Conservation (phyloP, 805 yeast genomes). For the Candida nanaspora region DNA sequence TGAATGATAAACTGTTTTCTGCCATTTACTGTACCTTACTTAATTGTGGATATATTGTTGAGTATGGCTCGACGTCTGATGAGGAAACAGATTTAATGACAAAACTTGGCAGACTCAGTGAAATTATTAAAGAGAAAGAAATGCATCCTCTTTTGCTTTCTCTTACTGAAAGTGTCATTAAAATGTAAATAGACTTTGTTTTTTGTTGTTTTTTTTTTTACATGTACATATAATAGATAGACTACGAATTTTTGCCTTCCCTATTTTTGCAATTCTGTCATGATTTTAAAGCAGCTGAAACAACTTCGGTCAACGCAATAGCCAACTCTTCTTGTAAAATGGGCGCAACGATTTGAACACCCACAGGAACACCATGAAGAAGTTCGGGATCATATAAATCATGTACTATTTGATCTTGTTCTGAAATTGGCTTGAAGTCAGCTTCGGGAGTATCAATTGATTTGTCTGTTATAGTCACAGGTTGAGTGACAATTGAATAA, state of each 20-base stretch:
- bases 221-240: neutral
- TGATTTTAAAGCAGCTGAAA: neutral
- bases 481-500: conserved; percentile 37
- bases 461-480: conserved; percentile 33
- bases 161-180: neutral
- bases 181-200: neutral
- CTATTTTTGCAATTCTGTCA: too few relatives aligned
- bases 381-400: conserved; percentile 40
- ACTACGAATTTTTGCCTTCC: too few relatives aligned
- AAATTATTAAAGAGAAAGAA: neutral
- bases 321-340: conserved; percentile 55
- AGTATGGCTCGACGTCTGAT: neutral
- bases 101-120: neutral
- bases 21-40: neutral
- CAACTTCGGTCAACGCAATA: conserved; percentile 27
- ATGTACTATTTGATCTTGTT: conserved; percentile 29
- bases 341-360: conserved; percentile 47
- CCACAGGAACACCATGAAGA: conserved; percentile 45
- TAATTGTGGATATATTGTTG: neutral
- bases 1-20: neutral
- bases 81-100: neutral
- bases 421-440: conserved; percentile 23
- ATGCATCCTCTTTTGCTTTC: neutral
- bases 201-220: too few relatives aligned
- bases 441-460: conserved; percentile 27